Evolutionary conservation across 176 grass and related monocot species (phyloP).

Genomic region (Triticum timopheevii): DNA sequence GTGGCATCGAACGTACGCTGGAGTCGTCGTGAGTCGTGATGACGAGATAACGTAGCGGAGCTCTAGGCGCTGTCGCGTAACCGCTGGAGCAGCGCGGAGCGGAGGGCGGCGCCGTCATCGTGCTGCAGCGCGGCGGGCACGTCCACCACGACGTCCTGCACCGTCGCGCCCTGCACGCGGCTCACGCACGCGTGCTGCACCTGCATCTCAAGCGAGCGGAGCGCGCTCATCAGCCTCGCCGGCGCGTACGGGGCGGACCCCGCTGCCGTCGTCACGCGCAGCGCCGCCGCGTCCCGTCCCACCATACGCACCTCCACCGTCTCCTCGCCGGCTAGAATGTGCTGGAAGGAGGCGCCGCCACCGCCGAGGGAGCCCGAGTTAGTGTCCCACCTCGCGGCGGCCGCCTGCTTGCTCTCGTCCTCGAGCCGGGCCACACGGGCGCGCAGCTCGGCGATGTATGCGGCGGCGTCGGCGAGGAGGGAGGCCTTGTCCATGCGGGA

Average conservation of each 20-base stretch:
- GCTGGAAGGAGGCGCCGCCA: constrained; percentile 7
- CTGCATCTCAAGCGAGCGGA: constrained; percentile 45
- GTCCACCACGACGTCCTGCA: constrained; percentile 63
- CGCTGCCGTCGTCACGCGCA: constrained; percentile 35
- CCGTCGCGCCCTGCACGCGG: constrained; percentile 47
- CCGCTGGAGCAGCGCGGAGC: constrained; percentile 37
- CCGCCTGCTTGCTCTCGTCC: constrained; percentile 37
- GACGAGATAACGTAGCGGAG: background rate
- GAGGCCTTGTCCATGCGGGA: constrained; percentile 93
- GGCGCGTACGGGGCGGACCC: constrained; percentile 34
- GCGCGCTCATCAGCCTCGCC: constrained; percentile 57
- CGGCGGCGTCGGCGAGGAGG: constrained; percentile 65
- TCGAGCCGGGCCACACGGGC: constrained; percentile 33
- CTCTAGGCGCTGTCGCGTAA: constrained; percentile 22
- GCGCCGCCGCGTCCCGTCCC: constrained; percentile 27
- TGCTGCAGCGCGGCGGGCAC: constrained; percentile 44
- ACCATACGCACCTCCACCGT: constrained; percentile 35
- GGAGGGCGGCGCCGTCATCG: constrained; percentile 28
- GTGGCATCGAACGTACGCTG: background rate
- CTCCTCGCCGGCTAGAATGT: background rate
- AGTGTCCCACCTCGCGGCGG: constrained; percentile 20
- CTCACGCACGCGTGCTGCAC: constrained; percentile 59
- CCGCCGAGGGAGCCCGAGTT: background rate
- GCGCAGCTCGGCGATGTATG: constrained; percentile 77
- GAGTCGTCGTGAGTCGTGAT: background rate